These are phyloP conservation scores for Epichloe baconii DNA, from an alignment of 2,329 filamentous ascomycete species.

Conservation along the genomic window DNA sequence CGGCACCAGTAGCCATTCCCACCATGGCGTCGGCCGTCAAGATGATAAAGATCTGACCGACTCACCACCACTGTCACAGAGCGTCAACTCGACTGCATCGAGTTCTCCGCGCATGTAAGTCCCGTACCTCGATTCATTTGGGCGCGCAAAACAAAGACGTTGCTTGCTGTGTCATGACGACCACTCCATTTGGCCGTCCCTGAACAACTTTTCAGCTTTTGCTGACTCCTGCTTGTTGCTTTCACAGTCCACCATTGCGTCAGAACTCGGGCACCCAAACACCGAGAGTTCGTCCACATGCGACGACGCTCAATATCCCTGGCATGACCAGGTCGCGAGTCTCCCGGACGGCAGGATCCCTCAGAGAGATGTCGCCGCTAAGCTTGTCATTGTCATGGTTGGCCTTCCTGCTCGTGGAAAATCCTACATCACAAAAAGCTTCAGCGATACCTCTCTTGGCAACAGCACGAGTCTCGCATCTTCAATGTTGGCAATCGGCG, in stretches of 20 bases:
- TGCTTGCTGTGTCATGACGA: background rate
- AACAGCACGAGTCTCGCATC: conserved; percentile 88
- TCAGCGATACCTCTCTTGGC: conserved; percentile 88
- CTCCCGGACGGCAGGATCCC: conserved; percentile 93
- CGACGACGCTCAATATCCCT: conserved; percentile 92
- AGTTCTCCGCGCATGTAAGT: conserved; percentile 46
- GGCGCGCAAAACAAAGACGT: background rate
- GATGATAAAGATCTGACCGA: conserved; percentile 32
- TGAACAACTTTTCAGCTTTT: background rate
- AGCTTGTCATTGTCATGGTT: conserved; percentile 97
- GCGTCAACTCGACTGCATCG: conserved; percentile 44
- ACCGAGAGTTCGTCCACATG: conserved; percentile 65
- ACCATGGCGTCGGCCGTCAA: conserved; percentile 29
- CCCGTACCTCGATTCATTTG: background rate
- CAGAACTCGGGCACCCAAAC: conserved; percentile 67
- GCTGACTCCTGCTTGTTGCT: background rate
- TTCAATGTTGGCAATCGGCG: conserved; percentile 95
- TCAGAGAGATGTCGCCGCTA: conserved; percentile 85
- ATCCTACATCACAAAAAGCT: conserved; percentile 99
- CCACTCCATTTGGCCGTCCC: background rate
- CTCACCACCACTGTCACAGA: conserved; percentile 42
- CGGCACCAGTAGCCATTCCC: conserved; percentile 16
- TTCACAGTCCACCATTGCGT: conserved; percentile 47
- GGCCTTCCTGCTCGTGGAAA: conserved; percentile 90
- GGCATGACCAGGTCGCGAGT: conserved; percentile 91